A percentile compares a stretch with the other conserved stretches of the same genome.
These are phyloP conservation scores for Talaromyces ruber DNA, from an alignment of 495 filamentous ascomycete species.

Conservation along the genomic window DNA sequence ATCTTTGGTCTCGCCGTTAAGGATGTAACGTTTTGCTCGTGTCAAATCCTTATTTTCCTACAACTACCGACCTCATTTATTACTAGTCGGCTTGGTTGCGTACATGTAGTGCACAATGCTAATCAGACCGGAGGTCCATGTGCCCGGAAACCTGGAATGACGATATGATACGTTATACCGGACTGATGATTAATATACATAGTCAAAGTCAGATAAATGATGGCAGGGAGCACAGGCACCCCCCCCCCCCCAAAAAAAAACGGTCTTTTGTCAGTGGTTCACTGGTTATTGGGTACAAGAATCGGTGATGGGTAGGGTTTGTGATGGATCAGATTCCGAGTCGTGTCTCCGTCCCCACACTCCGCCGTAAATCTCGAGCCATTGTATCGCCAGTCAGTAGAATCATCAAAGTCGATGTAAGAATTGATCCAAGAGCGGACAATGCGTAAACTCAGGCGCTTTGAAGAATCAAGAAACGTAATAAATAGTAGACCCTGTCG, in stretches of 20 bases:
- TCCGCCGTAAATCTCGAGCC: too few species aligned
- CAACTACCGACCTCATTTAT: not conserved
- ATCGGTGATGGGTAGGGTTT: too few species aligned
- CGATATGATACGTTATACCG: not conserved
- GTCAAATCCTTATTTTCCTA: not conserved
- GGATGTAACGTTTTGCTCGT: not conserved
- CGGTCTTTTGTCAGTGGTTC: not conserved
- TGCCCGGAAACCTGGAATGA: not conserved
- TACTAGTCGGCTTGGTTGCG: not conserved
- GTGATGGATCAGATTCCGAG: too few species aligned
- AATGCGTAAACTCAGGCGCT: not conserved
- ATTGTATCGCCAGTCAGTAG: not conserved
- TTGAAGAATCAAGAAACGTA: too few species aligned
- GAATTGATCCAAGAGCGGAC: not conserved
- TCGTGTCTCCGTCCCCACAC: too few species aligned
- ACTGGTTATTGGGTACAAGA: too few species aligned
- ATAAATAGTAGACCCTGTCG: not conserved
- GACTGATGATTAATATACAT: not conserved
- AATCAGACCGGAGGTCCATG: not conserved
- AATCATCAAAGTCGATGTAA: not conserved
- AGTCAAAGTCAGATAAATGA: too few species aligned
- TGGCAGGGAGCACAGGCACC: not conserved
- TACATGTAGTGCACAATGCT: too few species aligned
- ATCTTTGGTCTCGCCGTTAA: not conserved
- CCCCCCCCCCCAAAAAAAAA: too few species aligned